Percentiles rank a stretch among this genome's conserved stretches.
Evolutionary conservation across 768 basidiomycete genomes (phyloP).

Genomic region (Gloeopeniophorella convolvens): DNA sequence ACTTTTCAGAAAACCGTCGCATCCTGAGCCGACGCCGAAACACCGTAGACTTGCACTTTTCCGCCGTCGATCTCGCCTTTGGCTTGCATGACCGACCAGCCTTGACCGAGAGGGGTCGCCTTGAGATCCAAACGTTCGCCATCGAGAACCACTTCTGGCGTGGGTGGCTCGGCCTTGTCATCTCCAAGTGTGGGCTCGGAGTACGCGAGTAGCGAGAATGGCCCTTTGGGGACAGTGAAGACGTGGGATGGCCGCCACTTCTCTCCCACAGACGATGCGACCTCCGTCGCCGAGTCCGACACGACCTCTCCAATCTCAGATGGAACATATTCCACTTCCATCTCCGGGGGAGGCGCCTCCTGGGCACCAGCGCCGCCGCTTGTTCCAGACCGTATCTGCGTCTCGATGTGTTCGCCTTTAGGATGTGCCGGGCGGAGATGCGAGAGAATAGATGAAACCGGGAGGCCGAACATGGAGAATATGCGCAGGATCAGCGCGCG

Average conservation of each 20-base stretch:
- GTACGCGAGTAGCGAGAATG: constrained; percentile 13
- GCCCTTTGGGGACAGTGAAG: constrained; percentile 15
- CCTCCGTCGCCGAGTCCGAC: constrained; percentile 15
- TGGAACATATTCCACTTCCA: not conserved
- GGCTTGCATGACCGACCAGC: constrained; percentile 11
- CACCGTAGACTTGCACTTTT: constrained; percentile 9
- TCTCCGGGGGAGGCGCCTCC: not conserved
- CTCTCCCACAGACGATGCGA: constrained; percentile 3
- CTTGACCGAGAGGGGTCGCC: constrained; percentile 1
- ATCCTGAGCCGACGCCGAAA: not conserved
- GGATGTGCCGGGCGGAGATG: not conserved
- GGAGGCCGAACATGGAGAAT: constrained; percentile 8
- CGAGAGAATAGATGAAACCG: not conserved
- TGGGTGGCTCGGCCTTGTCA: not conserved
- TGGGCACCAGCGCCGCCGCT: not conserved
- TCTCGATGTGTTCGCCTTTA: not conserved
- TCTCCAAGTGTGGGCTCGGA: not conserved
- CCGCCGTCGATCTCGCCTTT: constrained; percentile 14
- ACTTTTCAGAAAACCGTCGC: not conserved
- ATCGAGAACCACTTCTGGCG: constrained; percentile 12
- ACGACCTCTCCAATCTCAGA: not conserved
- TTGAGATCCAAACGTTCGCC: constrained; percentile 14
- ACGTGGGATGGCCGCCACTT: not conserved
- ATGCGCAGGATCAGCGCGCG: constrained; percentile 17
- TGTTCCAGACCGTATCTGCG: not conserved